Conservation (phyloP, 2,329 filamentous ascomycete genomes). For the Rhynchosporium graminicola region DNA sequence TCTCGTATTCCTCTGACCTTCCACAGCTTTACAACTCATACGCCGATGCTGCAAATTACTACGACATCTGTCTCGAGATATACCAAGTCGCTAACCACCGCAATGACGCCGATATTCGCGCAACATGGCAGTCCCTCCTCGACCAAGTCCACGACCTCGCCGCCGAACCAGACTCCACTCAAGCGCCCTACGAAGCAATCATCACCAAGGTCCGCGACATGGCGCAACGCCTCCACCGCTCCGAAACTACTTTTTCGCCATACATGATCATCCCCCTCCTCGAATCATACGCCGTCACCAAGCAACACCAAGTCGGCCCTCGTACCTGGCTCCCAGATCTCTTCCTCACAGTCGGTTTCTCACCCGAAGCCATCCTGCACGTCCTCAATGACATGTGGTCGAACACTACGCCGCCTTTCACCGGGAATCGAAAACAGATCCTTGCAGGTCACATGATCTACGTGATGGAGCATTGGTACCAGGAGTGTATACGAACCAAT, state of each 20-base stretch:
- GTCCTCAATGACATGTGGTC: slow-evolving; percentile 69
- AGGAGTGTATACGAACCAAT: slow-evolving; percentile 54
- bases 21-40: slow-evolving; percentile 85
- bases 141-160: slow-evolving; percentile 63
- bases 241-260: slow-evolving; percentile 68
- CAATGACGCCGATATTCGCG: slow-evolving; percentile 78
- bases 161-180: slow-evolving; percentile 44
- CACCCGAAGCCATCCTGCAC: slow-evolving; percentile 61
- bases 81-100: slow-evolving; percentile 91
- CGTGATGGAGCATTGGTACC: slow-evolving; percentile 61
- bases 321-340: slow-evolving; percentile 54
- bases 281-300: slow-evolving; percentile 61
- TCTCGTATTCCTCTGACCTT: slow-evolving; percentile 27
- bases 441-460: slow-evolving; percentile 64
- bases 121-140: slow-evolving; percentile 83
- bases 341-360: slow-evolving; percentile 62
- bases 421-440: slow-evolving; percentile 54
- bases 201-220: slow-evolving; percentile 64
- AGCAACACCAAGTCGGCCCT: slow-evolving; percentile 56
- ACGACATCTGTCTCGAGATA: slow-evolving; percentile 89
- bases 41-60: slow-evolving; percentile 88
- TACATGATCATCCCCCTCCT: slow-evolving; percentile 61
- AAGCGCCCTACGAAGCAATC: slow-evolving; percentile 69
- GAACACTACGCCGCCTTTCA: slow-evolving; percentile 65
- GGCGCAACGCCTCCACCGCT: slow-evolving; percentile 63